These are phyloP conservation scores for Neurospora tetraspora DNA, from an alignment of 495 filamentous ascomycete genomes.

Conservation along the genomic window DNA sequence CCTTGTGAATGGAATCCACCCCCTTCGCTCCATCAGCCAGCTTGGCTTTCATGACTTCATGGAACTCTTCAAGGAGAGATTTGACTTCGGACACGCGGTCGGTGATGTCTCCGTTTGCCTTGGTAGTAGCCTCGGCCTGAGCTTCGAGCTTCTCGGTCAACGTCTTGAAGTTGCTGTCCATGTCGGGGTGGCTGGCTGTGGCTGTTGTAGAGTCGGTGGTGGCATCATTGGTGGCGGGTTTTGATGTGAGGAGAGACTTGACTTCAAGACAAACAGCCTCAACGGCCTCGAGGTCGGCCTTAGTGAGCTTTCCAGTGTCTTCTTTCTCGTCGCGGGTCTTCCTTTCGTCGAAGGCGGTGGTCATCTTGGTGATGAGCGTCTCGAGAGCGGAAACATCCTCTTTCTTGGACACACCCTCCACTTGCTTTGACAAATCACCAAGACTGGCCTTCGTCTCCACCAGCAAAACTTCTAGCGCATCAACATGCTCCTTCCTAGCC, in stretches of 20 bases:
- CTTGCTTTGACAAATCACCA: conserved; percentile 42
- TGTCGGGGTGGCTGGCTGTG: conserved; percentile 31
- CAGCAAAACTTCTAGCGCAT: conserved; percentile 58
- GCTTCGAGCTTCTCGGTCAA: conserved; percentile 54
- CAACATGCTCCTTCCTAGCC: conserved; percentile 60
- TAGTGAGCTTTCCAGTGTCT: conserved; percentile 56
- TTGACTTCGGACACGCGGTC: conserved; percentile 44
- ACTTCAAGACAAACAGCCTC: conserved; percentile 71
- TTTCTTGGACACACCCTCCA: conserved; percentile 59
- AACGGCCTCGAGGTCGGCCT: conserved; percentile 68
- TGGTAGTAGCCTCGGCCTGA: conserved; percentile 56
- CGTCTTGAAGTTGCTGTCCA: conserved; percentile 63
- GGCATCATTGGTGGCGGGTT: neutral
- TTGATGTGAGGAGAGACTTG: conserved; percentile 51
- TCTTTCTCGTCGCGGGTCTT: conserved; percentile 57
- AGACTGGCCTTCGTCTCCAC: conserved; percentile 63
- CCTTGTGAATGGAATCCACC: conserved; percentile 40
- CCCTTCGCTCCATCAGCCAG: conserved; percentile 41
- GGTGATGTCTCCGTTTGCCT: conserved; percentile 36
- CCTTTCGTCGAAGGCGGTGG: conserved; percentile 63
- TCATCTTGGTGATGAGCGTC: conserved; percentile 63
- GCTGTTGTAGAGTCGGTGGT: neutral
- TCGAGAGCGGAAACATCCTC: conserved; percentile 70
- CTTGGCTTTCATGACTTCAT: conserved; percentile 34
- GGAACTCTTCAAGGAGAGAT: conserved; percentile 40